Base-by-base conservation (phyloP, 495 filamentous ascomycete genomes). In the Parathielavia hyrcaniae region DNA sequence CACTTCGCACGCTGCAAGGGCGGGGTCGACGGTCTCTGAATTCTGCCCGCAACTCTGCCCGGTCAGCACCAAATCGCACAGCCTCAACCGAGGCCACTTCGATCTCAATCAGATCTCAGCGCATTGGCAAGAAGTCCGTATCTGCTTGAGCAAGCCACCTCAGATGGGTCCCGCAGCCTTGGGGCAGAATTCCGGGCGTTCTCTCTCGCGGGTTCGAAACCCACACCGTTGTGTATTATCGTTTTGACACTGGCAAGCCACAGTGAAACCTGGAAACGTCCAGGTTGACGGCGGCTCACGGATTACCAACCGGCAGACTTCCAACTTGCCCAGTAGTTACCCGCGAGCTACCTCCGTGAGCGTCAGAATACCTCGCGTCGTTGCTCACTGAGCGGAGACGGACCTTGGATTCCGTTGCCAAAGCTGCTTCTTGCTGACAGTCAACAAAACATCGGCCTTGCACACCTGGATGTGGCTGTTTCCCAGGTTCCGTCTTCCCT, bases 121-220 rank as follows among this genome's bases (percentile, higher is more conserved):
- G 11, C 48, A 20, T 20, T n/a, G 11, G 32, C 17, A 39, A 49
- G 4, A 30, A 17, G 1, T 32, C 46, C 13, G 34, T 19, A 10
- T 30, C 26, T 16, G 1, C 32, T n/a, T 34, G 43, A 22, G 32
- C 43, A 9, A 36, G n/a, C 17, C 20, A 26, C 34, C 36, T 34
- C 41, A n/a, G 30, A 36, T 50, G 26, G 60, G 55, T 26, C 54
- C 43, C 63, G 53, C 54, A 38, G 49, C 60, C 58, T 46, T 43
- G 35, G 45, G 53, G 61, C 61, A 50, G 47, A 62, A 58, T 47
- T 20, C 50, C 19, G 40, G 61, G 57, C 57, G 36, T 53, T 66
- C 52, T 57, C 50, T 38, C 4, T 3, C 10, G 26, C 35, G 22
- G 34, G n/a, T 54, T 60, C 32, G 20, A 41, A 30, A 36, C 19